Conservation (phyloP, 805 yeast genomes). For the Cyberlindnera xishuangbannaensis region DNA sequence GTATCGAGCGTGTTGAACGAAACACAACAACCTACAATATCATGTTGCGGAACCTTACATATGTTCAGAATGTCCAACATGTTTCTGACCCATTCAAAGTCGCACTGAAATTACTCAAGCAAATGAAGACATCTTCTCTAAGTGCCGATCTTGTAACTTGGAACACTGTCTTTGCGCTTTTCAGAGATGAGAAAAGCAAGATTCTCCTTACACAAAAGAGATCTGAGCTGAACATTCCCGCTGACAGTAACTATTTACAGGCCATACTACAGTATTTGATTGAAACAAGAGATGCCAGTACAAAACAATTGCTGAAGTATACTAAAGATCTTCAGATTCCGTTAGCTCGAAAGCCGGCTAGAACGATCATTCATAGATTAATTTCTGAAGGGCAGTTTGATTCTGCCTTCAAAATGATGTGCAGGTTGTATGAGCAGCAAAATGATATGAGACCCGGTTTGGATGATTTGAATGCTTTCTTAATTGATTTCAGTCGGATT, state of each 20-base stretch:
- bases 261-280: slow-evolving; percentile 23
- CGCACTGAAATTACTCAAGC: slow-evolving; percentile 25
- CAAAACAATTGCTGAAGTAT: slow-evolving; percentile 11
- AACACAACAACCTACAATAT: slow-evolving; percentile 35
- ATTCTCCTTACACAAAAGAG: slow-evolving; percentile 28
- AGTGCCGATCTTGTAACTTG: slow-evolving; percentile 34
- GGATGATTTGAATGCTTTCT: slow-evolving; percentile 25
- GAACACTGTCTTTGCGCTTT: slow-evolving; percentile 28
- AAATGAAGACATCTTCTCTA: slow-evolving; percentile 26
- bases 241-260: slow-evolving; percentile 25
- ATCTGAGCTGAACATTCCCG: slow-evolving; percentile 26
- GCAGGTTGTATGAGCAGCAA: slow-evolving; percentile 4
- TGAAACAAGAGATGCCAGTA: slow-evolving; percentile 7
- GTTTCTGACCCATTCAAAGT: slow-evolving; percentile 26
- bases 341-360: slow-evolving; percentile 22
- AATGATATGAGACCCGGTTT: slow-evolving; percentile 14
- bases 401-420: slow-evolving; percentile 27
- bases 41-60: slow-evolving; percentile 28
- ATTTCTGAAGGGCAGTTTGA: slow-evolving; percentile 25
- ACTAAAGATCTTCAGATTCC: slow-evolving; percentile 19
- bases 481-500: slow-evolving; percentile 25
- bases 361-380: slow-evolving; percentile 24
- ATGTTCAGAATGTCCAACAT: slow-evolving; percentile 25
- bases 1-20: slow-evolving; percentile 27
- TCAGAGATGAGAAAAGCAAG: slow-evolving; percentile 31